These are phyloP conservation scores for Takashimella tepidaria DNA, from an alignment of 1,284 basidiomycete species.

Conservation along the genomic window DNA sequence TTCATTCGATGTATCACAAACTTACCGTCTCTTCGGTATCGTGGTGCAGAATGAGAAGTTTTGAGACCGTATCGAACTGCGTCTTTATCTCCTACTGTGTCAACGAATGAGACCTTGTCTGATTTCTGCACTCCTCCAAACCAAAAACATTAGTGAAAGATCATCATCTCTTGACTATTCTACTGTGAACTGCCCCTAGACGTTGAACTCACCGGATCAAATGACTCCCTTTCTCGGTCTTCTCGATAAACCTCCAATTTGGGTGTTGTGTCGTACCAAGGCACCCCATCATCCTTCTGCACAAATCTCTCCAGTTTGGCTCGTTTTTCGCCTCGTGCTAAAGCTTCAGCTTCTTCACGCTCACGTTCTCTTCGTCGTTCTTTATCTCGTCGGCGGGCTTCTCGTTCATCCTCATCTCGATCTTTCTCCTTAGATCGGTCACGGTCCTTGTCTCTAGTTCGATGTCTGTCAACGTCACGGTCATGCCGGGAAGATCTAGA, in stretches of 20 bases:
- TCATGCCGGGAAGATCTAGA: no score
- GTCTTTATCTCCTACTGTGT: constrained; percentile 32
- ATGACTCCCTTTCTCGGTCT: no score
- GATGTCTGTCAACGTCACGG: no score
- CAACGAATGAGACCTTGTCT: constrained; percentile 21
- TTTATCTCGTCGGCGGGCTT: constrained; percentile 7
- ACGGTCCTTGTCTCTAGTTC: constrained; percentile 1
- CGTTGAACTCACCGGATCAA: constrained; percentile 17
- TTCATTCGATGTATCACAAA: no score
- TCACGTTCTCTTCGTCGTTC: constrained; percentile 12
- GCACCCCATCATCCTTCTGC: constrained; percentile 15
- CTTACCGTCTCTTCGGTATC: constrained; percentile 25
- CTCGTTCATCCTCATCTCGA: constrained; percentile 3
- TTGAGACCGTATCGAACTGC: constrained; percentile 19
- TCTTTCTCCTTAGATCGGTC: constrained; percentile 5
- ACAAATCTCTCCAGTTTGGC: neutral
- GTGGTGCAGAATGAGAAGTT: constrained; percentile 20
- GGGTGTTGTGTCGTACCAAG: no score
- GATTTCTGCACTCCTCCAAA: constrained; percentile 10
- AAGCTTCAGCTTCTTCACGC: constrained; percentile 3
- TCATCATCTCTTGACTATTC: no score
- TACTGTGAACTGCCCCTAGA: no score
- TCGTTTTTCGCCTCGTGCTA: constrained; percentile 3
- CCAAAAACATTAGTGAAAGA: neutral
- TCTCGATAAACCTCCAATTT: no score